Evolutionary conservation across 306 rosid genomes (phyloP), one percentile per base, ranked within the genome.

Genomic region (Cyclanthera cordifolia): DNA sequence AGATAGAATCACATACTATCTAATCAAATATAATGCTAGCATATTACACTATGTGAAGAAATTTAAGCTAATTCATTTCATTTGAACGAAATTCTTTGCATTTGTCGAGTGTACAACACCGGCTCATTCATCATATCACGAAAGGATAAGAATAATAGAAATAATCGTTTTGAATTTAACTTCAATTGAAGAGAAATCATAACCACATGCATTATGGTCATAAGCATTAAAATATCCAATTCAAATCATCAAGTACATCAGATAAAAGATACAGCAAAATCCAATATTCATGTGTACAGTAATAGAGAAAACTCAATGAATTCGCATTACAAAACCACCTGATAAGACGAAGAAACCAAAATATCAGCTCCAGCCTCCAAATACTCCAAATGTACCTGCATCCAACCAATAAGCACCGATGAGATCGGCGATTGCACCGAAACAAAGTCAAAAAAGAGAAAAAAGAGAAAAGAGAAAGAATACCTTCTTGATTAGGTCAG

Each of bases 321-420:
- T 64, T 46, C 14, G 54, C 23, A 69, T 23, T n/a, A 19, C 53
- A 72, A 50, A n/a, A n/a, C n/a, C n/a, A 91, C 97, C 89, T 88
- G 97, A 79, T 91, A 91, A 47, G 97, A 91, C 9, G 97, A 91
- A 76, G 96, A 83, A 73, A 91, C 88, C 81, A 88, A 70, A 69
- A 91, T 68, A 77, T 91, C 82, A 2, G 96, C 95, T 60, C 97
- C 97, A 45, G 96, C 96, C 67, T 86, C 82, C 83, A 88, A 74
- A 68, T 85, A 91, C 77, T 91, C 97, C 77, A 74, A 71, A 75
- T 91, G 97, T 21, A 88, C 97, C 97, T 91, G 57, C 23, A 10
- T 5, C 50, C 55, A 16, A 25, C 45, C 69, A 15, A 47, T 20
- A 37, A 41, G 27, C 21, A 24, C 23, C 13, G 8, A 53, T 11